Conservation (phyloP, 2,329 filamentous ascomycete genomes). For the Cylindrodendrum hubeiense region DNA sequence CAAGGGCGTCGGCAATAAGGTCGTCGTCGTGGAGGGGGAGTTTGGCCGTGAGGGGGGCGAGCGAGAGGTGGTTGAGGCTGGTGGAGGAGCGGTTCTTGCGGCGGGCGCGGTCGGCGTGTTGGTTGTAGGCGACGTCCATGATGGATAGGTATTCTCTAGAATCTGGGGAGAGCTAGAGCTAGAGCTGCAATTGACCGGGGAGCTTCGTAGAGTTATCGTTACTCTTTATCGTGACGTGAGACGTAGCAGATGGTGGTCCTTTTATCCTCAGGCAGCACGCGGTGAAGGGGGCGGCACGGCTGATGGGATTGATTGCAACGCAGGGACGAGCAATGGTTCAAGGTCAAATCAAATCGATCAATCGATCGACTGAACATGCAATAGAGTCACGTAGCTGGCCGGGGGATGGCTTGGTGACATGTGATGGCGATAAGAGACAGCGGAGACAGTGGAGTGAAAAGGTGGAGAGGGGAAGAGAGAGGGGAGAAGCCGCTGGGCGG, state of each 20-base stretch:
- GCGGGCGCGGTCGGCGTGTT: conserved; percentile 68
- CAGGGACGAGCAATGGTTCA: conserved; percentile 3
- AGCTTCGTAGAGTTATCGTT: not conserved
- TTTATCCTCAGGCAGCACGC: conserved; percentile 14
- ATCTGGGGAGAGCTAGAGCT: not conserved
- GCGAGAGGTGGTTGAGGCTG: conserved; percentile 70
- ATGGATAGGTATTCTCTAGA: not conserved
- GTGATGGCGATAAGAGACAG: conserved; percentile 34
- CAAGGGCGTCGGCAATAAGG: conserved; percentile 53
- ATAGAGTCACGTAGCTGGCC: conserved; percentile 12
- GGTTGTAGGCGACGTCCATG: conserved; percentile 72
- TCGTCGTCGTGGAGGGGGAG: conserved; percentile 69
- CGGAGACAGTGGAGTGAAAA: conserved; percentile 15
- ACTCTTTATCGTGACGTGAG: not conserved
- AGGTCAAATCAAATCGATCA: conserved; percentile 18
- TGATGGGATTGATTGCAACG: not conserved
- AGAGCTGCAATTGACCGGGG: not conserved
- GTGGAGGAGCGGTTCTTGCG: conserved; percentile 70
- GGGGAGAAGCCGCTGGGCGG: conserved; percentile 16
- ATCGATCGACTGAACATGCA: conserved; percentile 2
- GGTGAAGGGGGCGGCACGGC: not conserved
- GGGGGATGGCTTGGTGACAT: conserved; percentile 32
- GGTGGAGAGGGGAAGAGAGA: conserved; percentile 14
- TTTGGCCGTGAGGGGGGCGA: conserved; percentile 73
- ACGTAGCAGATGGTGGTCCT: not conserved